Evolutionary conservation across 2,329 filamentous ascomycete species (phyloP).

Genomic region (Epichloe amarillans): DNA sequence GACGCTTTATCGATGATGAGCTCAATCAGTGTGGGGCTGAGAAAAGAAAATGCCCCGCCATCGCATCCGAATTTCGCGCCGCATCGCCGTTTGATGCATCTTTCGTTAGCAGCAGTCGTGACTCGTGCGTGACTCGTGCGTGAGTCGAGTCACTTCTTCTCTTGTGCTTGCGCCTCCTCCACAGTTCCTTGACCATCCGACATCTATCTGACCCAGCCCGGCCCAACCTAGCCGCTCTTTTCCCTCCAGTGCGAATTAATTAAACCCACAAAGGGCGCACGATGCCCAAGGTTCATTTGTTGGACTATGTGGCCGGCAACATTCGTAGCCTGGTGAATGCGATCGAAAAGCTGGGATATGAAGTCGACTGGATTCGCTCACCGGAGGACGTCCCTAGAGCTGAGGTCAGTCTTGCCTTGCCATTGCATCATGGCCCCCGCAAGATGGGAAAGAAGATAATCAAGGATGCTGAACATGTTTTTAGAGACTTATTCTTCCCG

Average conservation of each 20-base stretch:
- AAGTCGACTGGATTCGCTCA: conserved; percentile 79
- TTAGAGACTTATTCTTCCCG: conserved; percentile 86
- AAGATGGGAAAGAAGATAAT: background rate
- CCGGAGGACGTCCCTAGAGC: conserved; percentile 76
- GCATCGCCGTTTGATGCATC: background rate
- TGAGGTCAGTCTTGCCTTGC: conserved; percentile 41
- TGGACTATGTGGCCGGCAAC: conserved; percentile 92
- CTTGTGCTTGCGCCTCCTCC: background rate
- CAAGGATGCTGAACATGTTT: background rate
- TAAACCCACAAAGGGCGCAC: conserved; percentile 13
- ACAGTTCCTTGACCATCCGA: background rate
- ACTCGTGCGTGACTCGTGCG: too few relatives aligned
- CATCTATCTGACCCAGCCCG: background rate
- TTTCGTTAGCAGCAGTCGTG: background rate
- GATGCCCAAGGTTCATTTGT: conserved; percentile 66
- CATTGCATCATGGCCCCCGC: too few relatives aligned
- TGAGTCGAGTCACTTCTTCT: conserved; percentile 1
- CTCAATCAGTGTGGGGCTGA: background rate
- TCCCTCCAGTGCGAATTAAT: too few relatives aligned
- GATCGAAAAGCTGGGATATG: conserved; percentile 88
- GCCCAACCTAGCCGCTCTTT: too few relatives aligned
- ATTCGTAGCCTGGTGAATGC: conserved; percentile 93
- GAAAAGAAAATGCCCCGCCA: conserved; percentile 13
- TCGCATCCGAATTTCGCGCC: conserved; percentile 8
- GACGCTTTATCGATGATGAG: too few relatives aligned